These are phyloP conservation scores for Termitomyces sp. DNA, from an alignment of 768 basidiomycete genomes.

Conservation along the genomic window DNA sequence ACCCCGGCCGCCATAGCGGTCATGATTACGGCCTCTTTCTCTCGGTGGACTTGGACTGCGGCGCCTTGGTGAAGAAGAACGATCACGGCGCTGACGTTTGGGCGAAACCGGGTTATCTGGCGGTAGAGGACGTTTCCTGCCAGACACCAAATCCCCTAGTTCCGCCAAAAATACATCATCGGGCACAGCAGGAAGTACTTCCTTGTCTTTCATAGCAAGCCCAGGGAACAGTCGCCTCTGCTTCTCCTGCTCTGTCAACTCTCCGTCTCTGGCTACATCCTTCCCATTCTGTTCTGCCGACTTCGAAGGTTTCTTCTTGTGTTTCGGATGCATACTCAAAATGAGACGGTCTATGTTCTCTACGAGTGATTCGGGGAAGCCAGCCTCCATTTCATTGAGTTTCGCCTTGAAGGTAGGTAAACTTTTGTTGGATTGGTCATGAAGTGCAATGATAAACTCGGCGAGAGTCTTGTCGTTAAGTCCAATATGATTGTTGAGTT, in stretches of 20 bases:
- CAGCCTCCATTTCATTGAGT: slow-evolving; percentile 72
- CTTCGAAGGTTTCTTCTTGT: slow-evolving; percentile 71
- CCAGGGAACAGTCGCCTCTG: slow-evolving; percentile 89
- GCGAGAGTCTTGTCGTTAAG: slow-evolving; percentile 90
- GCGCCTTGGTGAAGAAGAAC: slow-evolving; percentile 46
- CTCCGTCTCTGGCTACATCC: slow-evolving; percentile 28
- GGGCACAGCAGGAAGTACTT: slow-evolving; percentile 51
- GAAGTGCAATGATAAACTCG: slow-evolving; percentile 91
- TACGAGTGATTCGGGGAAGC: slow-evolving; percentile 86
- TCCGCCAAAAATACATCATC: slow-evolving; percentile 87
- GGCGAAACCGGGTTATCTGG: slow-evolving; percentile 41
- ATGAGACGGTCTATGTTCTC: slow-evolving; percentile 95
- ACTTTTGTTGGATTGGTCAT: slow-evolving; percentile 74
- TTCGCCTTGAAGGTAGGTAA: slow-evolving; percentile 79
- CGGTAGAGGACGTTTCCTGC: slow-evolving; percentile 54
- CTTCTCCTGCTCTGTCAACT: slow-evolving; percentile 64
- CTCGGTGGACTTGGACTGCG: slow-evolving; percentile 61
- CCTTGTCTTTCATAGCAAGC: slow-evolving; percentile 76
- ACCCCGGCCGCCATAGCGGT: slow-evolving; percentile 30
- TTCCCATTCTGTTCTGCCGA: slow-evolving; percentile 35
- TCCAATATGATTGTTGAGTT: slow-evolving; percentile 84
- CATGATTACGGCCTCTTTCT: slow-evolving; percentile 42
- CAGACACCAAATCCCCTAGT: slow-evolving; percentile 85
- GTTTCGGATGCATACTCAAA: slow-evolving; percentile 91
- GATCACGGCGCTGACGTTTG: slow-evolving; percentile 59